These are phyloP conservation scores for Amanita brunnescens DNA, from an alignment of 768 basidiomycete genomes.

Conservation along the genomic window DNA sequence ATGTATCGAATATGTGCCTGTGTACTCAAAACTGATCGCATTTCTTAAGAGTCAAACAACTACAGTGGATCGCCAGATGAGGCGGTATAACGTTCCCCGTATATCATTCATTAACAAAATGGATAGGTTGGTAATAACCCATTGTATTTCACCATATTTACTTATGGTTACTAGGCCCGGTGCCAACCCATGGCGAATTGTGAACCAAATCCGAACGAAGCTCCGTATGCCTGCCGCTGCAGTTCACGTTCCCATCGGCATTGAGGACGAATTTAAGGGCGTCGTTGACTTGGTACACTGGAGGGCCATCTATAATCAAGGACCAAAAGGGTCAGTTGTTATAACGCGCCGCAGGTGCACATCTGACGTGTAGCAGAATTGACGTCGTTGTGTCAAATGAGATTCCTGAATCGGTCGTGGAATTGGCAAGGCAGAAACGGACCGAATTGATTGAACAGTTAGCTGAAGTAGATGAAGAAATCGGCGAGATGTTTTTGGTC, in stretches of 20 bases:
- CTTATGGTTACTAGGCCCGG: constrained; percentile 55
- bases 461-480: constrained; percentile 91
- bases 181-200: constrained; percentile 94
- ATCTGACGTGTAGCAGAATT: constrained; percentile 37
- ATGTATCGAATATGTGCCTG: constrained; percentile 2
- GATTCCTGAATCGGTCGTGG: constrained; percentile 70
- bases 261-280: constrained; percentile 79
- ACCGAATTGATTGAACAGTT: constrained; percentile 89
- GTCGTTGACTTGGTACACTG: constrained; percentile 92
- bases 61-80: constrained; percentile 98
- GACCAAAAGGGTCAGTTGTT: constrained; percentile 75
- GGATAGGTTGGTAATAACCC: constrained; percentile 58
- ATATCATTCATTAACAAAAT: constrained; percentile 98
- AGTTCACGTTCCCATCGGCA: constrained; percentile 92
- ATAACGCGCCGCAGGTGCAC: not conserved
- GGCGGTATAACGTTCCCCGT: constrained; percentile 90
- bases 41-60: constrained; percentile 86
- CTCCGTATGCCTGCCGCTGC: constrained; percentile 90
- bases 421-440: constrained; percentile 77
- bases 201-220: constrained; percentile 86
- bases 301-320: constrained; percentile 93
- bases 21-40: not conserved
- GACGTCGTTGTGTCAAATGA: constrained; percentile 77
- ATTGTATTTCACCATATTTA: not conserved
- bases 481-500: constrained; percentile 86